phyloP scores from a whole-genome alignment of 106 monocot genomes.

The Dendrobium huoshanense region DNA sequence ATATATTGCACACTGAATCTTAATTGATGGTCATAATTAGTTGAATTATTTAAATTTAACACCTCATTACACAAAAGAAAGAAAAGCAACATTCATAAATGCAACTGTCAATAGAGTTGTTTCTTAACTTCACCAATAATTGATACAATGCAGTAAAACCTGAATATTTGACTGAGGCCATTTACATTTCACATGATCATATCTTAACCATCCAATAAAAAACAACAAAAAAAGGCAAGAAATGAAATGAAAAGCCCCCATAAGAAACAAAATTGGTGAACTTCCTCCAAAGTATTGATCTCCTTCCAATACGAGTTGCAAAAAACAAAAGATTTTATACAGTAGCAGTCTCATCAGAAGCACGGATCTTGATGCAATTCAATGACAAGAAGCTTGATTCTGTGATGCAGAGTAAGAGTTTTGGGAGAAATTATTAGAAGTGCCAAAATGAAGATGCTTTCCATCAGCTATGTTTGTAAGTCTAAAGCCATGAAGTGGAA shows the following conservation, averaged over 20 bases:
- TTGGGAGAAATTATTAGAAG: slow-evolving; percentile 27
- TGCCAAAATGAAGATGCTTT: slow-evolving; percentile 86
- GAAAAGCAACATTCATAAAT: too few species aligned
- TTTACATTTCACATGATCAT: not conserved
- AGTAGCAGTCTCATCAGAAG: too few species aligned
- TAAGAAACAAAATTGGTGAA: not conserved
- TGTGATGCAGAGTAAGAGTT: slow-evolving; percentile 22
- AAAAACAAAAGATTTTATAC: too few species aligned
- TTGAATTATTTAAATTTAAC: too few species aligned
- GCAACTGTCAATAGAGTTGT: too few species aligned
- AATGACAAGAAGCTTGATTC: slow-evolving; percentile 4
- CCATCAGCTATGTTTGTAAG: slow-evolving; percentile 79
- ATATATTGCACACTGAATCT: too few species aligned
- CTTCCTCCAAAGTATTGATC: not conserved
- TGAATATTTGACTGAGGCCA: not conserved
- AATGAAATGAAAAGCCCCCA: not conserved
- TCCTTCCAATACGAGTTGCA: not conserved
- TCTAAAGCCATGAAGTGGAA: slow-evolving; percentile 59
- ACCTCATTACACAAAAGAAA: too few species aligned
- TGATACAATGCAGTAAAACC: not conserved
- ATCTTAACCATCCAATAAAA: not conserved
- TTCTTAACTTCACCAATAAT: too few species aligned
- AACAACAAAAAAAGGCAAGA: not conserved
- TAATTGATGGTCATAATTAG: too few species aligned
- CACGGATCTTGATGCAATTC: not conserved